Evolutionary conservation across 768 basidiomycete species (phyloP), one percentile per base, ranked within the genome.

Genomic region (Ramaria sp.): DNA sequence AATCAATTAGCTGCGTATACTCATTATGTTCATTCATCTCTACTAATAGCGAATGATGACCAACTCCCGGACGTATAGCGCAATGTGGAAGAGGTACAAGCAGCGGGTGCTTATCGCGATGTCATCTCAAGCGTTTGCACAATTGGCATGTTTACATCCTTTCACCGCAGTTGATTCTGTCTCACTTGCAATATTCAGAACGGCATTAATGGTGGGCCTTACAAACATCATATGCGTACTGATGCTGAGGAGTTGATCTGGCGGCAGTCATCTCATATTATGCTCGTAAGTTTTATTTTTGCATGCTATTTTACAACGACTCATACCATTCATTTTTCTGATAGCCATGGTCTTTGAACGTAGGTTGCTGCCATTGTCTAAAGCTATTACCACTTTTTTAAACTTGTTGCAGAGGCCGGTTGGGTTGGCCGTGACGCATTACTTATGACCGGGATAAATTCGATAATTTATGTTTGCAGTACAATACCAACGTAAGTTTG

Each of bases 111-210:
- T 96, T 60, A 80, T 97, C 47, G 94, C 94, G 15, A 94, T 94
- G 90, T 90, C 88, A 19, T 91, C 91, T 55, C 94, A 96, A 68
- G 88, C 90, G 42, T 95, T 96, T 70, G 94, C 94, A 43, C 94
- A 96, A 66, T 73, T 96, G 65, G 92, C 91, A 61, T 59, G 89
- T 76, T 5, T 24, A 30, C 48, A 15, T n/a, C n/a, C 48, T 49
- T 4, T 49, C 13, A 5, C 15, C 11, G 3, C 31, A 31, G 27
- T 37, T 37, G 24, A 24, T 22, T 24, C 10, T 33, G 27, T 10
- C 41, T 19, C 48, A 59, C 33, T 20, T 6, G 7, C 12, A 42
- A 38, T 7, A n/a, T 24, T n/a, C 61, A 95, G 91, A 95, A 95
- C 68, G 94, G 93, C 59, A 97, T 96, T 64, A 96, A 94, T 67